phyloP scores from a whole-genome alignment of 192 early-diverging fungal genomes.

The Thamnidium elegans region DNA sequence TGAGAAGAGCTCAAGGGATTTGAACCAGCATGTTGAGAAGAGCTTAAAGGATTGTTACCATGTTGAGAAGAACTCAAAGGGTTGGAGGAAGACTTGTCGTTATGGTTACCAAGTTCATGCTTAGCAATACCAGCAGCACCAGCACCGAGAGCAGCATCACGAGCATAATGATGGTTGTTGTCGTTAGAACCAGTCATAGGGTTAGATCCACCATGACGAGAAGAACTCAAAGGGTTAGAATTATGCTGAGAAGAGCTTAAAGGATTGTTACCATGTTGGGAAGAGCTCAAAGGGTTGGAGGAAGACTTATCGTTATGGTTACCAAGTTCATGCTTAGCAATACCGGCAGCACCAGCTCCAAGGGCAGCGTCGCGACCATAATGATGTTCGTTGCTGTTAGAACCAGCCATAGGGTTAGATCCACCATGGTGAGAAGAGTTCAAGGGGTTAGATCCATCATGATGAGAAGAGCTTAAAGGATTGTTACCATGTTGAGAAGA shows the following conservation, averaged over 20 bases:
- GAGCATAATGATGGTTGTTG: not conserved
- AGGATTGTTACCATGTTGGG: too few species aligned
- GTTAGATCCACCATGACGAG: too few species aligned
- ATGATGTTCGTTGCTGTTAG: not conserved
- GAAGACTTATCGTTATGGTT: not conserved
- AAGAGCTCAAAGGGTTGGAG: too few species aligned
- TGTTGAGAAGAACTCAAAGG: too few species aligned
- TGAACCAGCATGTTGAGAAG: not conserved
- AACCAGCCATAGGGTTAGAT: not conserved
- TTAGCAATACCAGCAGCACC: not conserved
- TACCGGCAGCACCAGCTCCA: not conserved
- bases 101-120: not conserved
- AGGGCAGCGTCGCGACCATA: slow-evolving; percentile 1
- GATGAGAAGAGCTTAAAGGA: not conserved
- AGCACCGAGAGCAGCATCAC: not conserved
- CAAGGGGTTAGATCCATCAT: too few species aligned
- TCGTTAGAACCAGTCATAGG: not conserved
- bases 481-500: not conserved
- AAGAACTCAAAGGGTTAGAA: too few species aligned
- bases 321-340: not conserved
- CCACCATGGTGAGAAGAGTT: not conserved
- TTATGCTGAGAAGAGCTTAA: too few species aligned
- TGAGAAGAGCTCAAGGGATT: too few species aligned
- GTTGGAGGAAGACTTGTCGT: too few species aligned
- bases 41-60: not conserved